Evolutionary conservation across 805 yeast species (phyloP), one percentile per base, ranked within the genome.

Genomic region (Wickerhamiella alocasiicola): DNA sequence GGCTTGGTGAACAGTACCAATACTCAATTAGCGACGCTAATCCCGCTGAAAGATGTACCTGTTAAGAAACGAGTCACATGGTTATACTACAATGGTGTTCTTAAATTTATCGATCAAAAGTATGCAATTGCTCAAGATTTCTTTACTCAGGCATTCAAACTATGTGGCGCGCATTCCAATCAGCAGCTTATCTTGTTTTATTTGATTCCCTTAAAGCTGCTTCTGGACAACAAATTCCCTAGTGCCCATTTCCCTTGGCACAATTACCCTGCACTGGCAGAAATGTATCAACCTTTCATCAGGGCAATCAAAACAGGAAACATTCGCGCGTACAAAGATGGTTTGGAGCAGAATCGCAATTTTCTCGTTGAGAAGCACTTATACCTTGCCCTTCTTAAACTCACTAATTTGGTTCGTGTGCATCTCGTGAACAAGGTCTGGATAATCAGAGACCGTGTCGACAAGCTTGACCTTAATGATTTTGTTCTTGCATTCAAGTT

Each of bases 1-100:
- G 55, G 54, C 2, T 43, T 49, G 5, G 16, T 51, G 15, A 36
- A 43, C 23, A 52, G 51, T 3, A 31, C 49, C 9, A 26, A 24
- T 1, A 43, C 42, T 24, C 46, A 47, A 19, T 9, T 38, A 6
- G 12, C 2, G 9, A 35, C 30, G 11, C 31, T 49, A 13, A 47
- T 54, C 6, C 47, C 51, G 5, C 32, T 52, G 3, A 16, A 31
- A 3, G 2, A 7, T 2, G 27, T 36, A 7, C 13, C 31, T 9
- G 15, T 26, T 5, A n/a, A 28, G n/a, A 13, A 18, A 16, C 35
- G 46, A 6, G 39, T 36, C 11, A 32, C 45, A 25, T 51, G 25
- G 31, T 24, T 33, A 17, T 52, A 44, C 39, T 50, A 50, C 39
- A 17, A 18, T 7, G 56, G 54, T 3, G 34, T 45, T 16, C 32